These are phyloP conservation scores for Gautieria morchelliformis DNA, from an alignment of 768 basidiomycete species.

Conservation along the genomic window DNA sequence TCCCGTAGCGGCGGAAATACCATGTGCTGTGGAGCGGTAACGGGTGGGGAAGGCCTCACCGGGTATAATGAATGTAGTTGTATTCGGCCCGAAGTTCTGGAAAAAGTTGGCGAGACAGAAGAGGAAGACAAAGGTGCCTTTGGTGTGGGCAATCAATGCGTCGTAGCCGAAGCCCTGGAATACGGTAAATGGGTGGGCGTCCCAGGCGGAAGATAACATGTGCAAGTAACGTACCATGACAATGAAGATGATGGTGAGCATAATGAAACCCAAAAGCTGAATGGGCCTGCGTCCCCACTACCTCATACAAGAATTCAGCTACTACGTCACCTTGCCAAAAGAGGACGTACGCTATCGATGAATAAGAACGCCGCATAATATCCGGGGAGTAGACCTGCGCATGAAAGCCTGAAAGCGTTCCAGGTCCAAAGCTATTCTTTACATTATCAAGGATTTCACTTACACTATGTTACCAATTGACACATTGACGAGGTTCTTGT, in stretches of 20 bases:
- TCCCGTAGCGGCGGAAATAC: slow-evolving; percentile 74
- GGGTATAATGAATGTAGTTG: slow-evolving; percentile 72
- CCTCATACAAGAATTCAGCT: slow-evolving; percentile 24
- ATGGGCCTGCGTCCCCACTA: slow-evolving; percentile 74
- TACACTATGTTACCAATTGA: slow-evolving; percentile 49
- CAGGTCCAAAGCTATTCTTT: too few species aligned
- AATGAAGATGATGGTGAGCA: slow-evolving; percentile 58
- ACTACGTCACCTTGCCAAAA: too few species aligned
- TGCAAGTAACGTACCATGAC: slow-evolving; percentile 42
- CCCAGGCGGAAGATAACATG: not conserved
- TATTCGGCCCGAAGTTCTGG: slow-evolving; percentile 83
- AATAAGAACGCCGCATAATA: slow-evolving; percentile 57
- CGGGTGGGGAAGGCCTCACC: slow-evolving; percentile 85
- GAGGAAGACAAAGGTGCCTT: slow-evolving; percentile 63
- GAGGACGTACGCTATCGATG: slow-evolving; percentile 37
- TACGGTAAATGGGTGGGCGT: slow-evolving; percentile 17
- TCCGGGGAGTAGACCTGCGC: slow-evolving; percentile 74
- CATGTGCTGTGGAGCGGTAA: slow-evolving; percentile 77
- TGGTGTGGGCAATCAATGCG: slow-evolving; percentile 33
- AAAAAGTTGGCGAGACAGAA: slow-evolving; percentile 87
- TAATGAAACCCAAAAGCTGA: slow-evolving; percentile 66
- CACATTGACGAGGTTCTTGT: slow-evolving; percentile 51
- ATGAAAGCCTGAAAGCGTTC: slow-evolving; percentile 42
- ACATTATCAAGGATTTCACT: not conserved
- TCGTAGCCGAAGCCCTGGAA: slow-evolving; percentile 57